Evolutionary conservation across 306 rosid genomes (phyloP).

Genomic region (Casuarina glauca): DNA sequence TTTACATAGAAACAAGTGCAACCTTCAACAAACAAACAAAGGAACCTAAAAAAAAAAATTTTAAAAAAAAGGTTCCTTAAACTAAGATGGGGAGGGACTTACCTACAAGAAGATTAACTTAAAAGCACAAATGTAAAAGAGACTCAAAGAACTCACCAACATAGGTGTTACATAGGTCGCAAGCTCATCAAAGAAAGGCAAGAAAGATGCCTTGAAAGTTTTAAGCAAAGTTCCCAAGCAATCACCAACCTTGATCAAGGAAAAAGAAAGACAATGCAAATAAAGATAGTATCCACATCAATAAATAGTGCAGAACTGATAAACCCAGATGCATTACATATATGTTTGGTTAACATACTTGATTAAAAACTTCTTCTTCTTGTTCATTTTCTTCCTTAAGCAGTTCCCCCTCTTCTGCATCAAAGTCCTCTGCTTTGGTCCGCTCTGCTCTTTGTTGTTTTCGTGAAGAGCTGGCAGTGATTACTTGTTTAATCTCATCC

Average conservation of each 20-base stretch:
- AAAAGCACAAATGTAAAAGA: not conserved
- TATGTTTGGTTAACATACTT: slow-evolving; percentile 43
- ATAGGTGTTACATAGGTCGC: slow-evolving; percentile 84
- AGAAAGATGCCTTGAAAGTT: slow-evolving; percentile 83
- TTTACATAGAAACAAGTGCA: not conserved
- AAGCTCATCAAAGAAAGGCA: slow-evolving; percentile 93
- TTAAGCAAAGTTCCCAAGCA: slow-evolving; percentile 94
- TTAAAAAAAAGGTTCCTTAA: not conserved
- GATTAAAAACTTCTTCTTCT: slow-evolving; percentile 98
- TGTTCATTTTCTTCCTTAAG: slow-evolving; percentile 95
- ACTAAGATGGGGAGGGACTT: slow-evolving; percentile 6
- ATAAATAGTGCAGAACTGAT: slow-evolving; percentile 17
- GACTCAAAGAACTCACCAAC: slow-evolving; percentile 67
- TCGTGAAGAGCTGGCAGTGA: slow-evolving; percentile 89
- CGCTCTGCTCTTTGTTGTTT: slow-evolving; percentile 88
- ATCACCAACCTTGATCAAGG: slow-evolving; percentile 74
- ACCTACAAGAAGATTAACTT: slow-evolving; percentile 1
- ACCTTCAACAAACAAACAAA: not conserved
- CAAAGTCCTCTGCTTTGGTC: slow-evolving; percentile 94
- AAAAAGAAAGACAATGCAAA: slow-evolving; percentile 14
- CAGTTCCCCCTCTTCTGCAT: slow-evolving; percentile 87
- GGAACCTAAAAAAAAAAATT: no score
- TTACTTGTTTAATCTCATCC: slow-evolving; percentile 85
- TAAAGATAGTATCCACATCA: not conserved
- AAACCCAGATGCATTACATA: slow-evolving; percentile 12